phyloP scores from a whole-genome alignment of 2,329 filamentous ascomycete genomes.

The Exophiala phaeomuriformis region DNA sequence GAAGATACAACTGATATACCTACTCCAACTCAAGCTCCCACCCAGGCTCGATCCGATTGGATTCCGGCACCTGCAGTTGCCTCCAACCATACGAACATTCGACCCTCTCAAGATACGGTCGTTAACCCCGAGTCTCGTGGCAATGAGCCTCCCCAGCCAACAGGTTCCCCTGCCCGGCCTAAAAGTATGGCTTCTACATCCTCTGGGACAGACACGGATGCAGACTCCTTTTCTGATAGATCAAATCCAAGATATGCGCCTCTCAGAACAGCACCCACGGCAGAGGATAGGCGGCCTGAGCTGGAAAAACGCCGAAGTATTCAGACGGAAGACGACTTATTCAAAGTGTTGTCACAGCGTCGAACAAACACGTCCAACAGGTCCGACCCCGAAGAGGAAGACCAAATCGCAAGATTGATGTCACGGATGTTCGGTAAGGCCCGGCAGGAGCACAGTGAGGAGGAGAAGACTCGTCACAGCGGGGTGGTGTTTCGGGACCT shows the following conservation, averaged over 20 bases:
- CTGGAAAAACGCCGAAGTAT: slow-evolving; percentile 15
- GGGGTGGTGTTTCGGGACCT: slow-evolving; percentile 64
- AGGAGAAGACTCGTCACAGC: slow-evolving; percentile 61
- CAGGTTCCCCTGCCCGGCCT: neutral
- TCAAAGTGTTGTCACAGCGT: slow-evolving; percentile 21
- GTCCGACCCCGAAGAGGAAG: slow-evolving; percentile 21
- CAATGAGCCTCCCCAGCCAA: neutral
- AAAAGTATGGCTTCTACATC: slow-evolving; percentile 2
- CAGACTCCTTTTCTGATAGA: slow-evolving; percentile 5
- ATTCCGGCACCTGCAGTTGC: neutral
- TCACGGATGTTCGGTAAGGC: slow-evolving; percentile 63
- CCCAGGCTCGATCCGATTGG: neutral
- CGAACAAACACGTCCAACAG: slow-evolving; percentile 19
- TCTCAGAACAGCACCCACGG: slow-evolving; percentile 10
- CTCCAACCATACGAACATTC: neutral
- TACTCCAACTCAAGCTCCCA: neutral
- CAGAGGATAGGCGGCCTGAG: slow-evolving; percentile 12
- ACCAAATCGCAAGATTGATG: slow-evolving; percentile 42
- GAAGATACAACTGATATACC: neutral
- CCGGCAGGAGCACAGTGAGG: slow-evolving; percentile 58
- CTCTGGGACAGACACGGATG: slow-evolving; percentile 1
- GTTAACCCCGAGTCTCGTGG: neutral
- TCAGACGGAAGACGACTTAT: slow-evolving; percentile 21
- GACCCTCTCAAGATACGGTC: slow-evolving; percentile 1
- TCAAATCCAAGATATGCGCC: slow-evolving; percentile 7